Base-by-base conservation (phyloP, 148 eudicot genomes). In the Rhododendron molle region DNA sequence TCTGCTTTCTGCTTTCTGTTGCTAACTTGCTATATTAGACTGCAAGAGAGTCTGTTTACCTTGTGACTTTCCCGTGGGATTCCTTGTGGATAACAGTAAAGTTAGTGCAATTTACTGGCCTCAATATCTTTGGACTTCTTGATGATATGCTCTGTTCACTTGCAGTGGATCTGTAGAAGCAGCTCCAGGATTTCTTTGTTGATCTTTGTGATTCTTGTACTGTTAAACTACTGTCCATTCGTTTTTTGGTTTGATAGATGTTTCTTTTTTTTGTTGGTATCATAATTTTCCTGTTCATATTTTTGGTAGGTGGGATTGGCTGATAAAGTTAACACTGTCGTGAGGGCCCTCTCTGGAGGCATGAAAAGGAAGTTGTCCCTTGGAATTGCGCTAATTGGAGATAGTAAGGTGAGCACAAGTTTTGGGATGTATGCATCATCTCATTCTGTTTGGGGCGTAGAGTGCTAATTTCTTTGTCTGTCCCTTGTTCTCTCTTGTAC, bases 341-440 rank as follows among this genome's bases (percentile, higher is more conserved):
- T 94, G 81, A 93, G 92, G 81, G 94, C 98, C 81, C 94, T 97
- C 85, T 97, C 99, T 91, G 99, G 99, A 88, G 99, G 99, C 81
- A 97, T 97, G 99, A 97, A 90, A 89, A 93, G 99, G 85, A 97
- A 97, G 87, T 93, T 97, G 60, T 97, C 99, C 84, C 92, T 97
- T 72, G 99, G 95, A 76, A 95, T 95, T 81, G 98, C 99, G 74
- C 90, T 97, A 18, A 94, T 97, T 49, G 99, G 99, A 56, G 87
- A 97, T 86, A 97, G 99, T 89, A 97, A 97, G 98, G 99, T 94
- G 78, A 84, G n/a, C 47, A 54, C 58, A 47, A 38, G 74, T 77
- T 89, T 85, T 26, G 15, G 13, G 85, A 38, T 28, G n/a, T 40
- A 47, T 30, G 47, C 73, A 4, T 36, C 44, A 21, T 86, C 79